These are phyloP conservation scores for Spathaspora boniae DNA, from an alignment of 805 yeast genomes.

Conservation along the genomic window DNA sequence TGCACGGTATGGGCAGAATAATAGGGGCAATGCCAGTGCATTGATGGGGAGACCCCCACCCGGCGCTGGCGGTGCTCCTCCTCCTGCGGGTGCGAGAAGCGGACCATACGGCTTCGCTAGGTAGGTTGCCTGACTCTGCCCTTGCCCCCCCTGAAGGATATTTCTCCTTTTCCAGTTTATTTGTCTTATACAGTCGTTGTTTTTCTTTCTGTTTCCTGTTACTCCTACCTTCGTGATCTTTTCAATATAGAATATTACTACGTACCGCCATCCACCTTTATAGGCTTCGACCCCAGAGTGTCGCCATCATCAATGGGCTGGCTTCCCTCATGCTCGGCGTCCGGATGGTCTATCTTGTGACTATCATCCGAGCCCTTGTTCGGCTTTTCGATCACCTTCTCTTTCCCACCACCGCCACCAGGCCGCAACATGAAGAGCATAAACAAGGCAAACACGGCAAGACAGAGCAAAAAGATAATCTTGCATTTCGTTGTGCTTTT, in stretches of 20 bases:
- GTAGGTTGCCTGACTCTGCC: background rate
- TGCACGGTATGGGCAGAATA: slow-evolving; percentile 10
- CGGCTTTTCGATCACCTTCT: slow-evolving; percentile 25
- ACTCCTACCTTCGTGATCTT: background rate
- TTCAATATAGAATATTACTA: no score
- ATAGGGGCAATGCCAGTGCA: slow-evolving; percentile 1
- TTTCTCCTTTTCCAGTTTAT: slow-evolving; percentile 3
- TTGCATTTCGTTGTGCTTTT: slow-evolving; percentile 89
- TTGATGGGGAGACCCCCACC: slow-evolving; percentile 10
- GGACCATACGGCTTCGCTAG: slow-evolving; percentile 22
- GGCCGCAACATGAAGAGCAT: slow-evolving; percentile 72
- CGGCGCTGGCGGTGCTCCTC: slow-evolving; percentile 10
- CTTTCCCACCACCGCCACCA: slow-evolving; percentile 14
- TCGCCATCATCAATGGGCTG: background rate
- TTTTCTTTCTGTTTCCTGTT: background rate
- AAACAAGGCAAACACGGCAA: slow-evolving; percentile 69
- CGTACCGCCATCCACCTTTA: no score
- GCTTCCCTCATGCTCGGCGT: background rate
- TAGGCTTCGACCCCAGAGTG: background rate
- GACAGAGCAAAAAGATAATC: slow-evolving; percentile 66
- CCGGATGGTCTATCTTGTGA: background rate
- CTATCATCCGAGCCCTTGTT: background rate
- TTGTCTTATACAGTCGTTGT: background rate
- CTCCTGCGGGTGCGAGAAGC: slow-evolving; percentile 11
- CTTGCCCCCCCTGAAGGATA: slow-evolving; percentile 33